Evolutionary conservation across 345 rosid species (phyloP).

Genomic region (Eucalyptus marginata): DNA sequence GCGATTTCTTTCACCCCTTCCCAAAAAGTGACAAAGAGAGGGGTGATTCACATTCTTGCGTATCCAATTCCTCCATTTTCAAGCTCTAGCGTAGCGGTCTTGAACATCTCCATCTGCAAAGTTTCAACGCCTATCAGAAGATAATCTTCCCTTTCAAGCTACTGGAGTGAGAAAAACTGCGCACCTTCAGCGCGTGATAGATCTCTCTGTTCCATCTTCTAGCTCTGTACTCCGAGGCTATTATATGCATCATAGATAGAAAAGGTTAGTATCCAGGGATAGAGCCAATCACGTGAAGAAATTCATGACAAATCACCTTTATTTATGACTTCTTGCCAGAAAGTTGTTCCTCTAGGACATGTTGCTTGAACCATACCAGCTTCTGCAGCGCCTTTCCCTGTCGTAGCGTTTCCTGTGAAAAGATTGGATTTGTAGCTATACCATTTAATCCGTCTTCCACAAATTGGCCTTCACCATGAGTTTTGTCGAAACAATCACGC

Average conservation of each 20-base stretch:
- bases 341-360: background rate
- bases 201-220: background rate
- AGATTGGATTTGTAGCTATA: no score
- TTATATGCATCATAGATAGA: background rate
- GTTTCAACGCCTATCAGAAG: background rate
- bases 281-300: background rate
- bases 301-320: background rate
- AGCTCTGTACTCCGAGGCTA: background rate
- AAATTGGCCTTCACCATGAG: background rate
- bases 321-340: background rate
- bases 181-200: background rate
- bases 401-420: background rate
- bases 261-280: background rate
- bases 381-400: background rate
- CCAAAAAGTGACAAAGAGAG: background rate
- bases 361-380: background rate
- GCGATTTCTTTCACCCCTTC: background rate
- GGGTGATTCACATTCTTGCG: background rate
- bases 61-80: background rate
- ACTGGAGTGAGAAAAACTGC: background rate
- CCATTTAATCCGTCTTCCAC: background rate
- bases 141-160: background rate
- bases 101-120: constrained; percentile 2
- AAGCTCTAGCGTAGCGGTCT: background rate
- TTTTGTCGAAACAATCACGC: background rate